Evolutionary conservation across 257 asterid species (phyloP).

Genomic region (Datura wrightii): DNA sequence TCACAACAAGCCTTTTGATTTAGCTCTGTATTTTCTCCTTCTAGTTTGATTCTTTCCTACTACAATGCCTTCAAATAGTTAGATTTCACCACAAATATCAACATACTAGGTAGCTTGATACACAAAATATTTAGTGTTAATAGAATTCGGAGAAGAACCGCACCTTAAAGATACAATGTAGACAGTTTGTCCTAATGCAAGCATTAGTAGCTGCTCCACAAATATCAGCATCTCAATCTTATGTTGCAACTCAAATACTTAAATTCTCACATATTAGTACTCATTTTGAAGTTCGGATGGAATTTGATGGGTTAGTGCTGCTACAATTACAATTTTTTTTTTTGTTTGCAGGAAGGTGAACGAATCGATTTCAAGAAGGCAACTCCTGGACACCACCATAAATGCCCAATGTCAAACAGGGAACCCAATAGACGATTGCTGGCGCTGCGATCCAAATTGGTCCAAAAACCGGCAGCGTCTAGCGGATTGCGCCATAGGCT

Average conservation of each 20-base stretch:
- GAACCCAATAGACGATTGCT: constrained; percentile 95
- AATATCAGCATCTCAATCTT: neutral
- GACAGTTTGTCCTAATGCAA: no score
- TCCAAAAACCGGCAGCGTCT: constrained; percentile 69
- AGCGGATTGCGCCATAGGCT: constrained; percentile 85
- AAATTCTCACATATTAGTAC: neutral
- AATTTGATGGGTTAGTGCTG: neutral
- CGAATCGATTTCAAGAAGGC: constrained; percentile 63
- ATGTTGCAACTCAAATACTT: neutral
- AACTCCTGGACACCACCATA: constrained; percentile 40
- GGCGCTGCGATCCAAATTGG: constrained; percentile 91
- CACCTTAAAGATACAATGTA: no score
- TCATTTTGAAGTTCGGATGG: rapidly evolving
- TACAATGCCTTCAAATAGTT: neutral
- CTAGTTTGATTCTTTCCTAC: neutral
- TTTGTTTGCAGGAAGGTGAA: constrained; percentile 60
- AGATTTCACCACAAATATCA: neutral
- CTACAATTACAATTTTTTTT: neutral
- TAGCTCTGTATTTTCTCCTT: no score
- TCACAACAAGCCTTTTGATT: no score
- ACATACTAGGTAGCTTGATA: neutral
- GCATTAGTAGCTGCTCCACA: neutral
- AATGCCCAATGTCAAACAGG: constrained; percentile 79
- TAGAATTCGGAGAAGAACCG: no score
- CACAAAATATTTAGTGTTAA: no score